These are phyloP conservation scores for Dryadomyces quercivorus DNA, from an alignment of 2,329 filamentous ascomycete species.

Conservation along the genomic window DNA sequence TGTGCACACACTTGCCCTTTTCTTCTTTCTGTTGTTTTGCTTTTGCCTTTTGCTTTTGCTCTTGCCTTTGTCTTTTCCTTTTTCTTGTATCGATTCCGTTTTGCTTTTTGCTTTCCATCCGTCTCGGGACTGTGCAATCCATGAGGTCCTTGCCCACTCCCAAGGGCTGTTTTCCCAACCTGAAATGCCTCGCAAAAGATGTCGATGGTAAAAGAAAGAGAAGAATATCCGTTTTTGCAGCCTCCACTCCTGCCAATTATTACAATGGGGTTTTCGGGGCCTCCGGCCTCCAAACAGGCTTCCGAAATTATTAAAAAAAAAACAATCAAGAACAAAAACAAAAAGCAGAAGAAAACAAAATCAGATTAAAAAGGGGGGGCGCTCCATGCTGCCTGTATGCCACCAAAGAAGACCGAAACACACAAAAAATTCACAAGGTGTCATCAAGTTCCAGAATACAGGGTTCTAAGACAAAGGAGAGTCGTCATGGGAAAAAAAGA, in stretches of 20 bases:
- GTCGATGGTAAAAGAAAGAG: not conserved
- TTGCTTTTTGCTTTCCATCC: not conserved
- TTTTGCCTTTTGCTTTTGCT: not conserved
- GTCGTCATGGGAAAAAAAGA: conserved; percentile 4
- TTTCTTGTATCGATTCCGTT: not conserved
- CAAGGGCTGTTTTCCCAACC: not conserved
- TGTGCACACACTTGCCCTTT: not conserved
- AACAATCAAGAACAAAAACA: not conserved
- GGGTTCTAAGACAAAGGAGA: conserved; percentile 8
- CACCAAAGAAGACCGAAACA: not conserved
- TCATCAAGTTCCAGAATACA: conserved; percentile 3
- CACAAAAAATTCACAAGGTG: not conserved
- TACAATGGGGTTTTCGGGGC: too few species aligned
- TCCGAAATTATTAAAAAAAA: not conserved
- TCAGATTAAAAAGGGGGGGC: not conserved
- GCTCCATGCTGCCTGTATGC: not conserved
- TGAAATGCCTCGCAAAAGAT: not conserved
- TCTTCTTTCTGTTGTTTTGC: not conserved
- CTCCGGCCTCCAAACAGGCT: not conserved
- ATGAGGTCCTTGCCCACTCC: not conserved
- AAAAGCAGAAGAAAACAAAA: not conserved
- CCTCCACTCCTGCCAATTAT: too few species aligned
- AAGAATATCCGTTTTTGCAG: not conserved
- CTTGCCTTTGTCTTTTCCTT: not conserved
- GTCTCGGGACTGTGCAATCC: not conserved